A percentile compares a stretch with the other conserved stretches of the same genome.
Evolutionary conservation across 2,329 filamentous ascomycete genomes (phyloP).

Genomic region (Clathrospora elynae): DNA sequence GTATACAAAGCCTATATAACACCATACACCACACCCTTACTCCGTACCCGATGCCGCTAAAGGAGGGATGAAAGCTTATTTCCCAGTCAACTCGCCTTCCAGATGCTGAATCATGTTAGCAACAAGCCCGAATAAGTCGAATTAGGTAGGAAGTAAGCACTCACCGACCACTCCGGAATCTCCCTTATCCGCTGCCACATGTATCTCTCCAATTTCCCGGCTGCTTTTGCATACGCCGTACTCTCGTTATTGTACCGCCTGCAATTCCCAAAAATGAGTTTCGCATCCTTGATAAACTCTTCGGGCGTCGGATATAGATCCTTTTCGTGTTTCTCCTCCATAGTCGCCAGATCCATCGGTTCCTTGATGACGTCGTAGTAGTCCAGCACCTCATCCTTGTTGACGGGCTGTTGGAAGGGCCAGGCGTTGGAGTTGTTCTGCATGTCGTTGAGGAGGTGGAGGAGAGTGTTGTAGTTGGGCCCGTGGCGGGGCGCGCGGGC

Average conservation of each 20-base stretch:
- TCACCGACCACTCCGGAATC: constrained; percentile 79
- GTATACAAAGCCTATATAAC: constrained; percentile 6
- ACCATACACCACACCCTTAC: constrained; percentile 13
- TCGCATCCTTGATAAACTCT: constrained; percentile 88
- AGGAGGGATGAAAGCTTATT: constrained; percentile 28
- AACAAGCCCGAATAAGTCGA: not conserved
- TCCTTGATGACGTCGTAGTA: constrained; percentile 99
- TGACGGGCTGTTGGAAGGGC: constrained; percentile 94
- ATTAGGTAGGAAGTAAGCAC: constrained; percentile 14
- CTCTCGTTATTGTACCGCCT: constrained; percentile 95
- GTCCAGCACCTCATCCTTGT: constrained; percentile 94
- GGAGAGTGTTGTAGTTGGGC: constrained; percentile 91
- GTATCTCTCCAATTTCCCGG: constrained; percentile 88
- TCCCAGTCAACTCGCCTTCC: constrained; percentile 38
- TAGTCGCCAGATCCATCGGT: constrained; percentile 94
- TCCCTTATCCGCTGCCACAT: constrained; percentile 94
- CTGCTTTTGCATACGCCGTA: constrained; percentile 92
- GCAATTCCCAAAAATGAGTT: constrained; percentile 92
- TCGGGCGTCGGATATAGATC: constrained; percentile 90
- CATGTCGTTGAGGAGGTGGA: constrained; percentile 90
- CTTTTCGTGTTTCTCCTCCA: constrained; percentile 93
- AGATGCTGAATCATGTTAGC: constrained; percentile 31
- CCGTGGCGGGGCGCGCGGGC: constrained; percentile 93
- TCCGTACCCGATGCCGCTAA: constrained; percentile 26
- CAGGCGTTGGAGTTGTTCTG: constrained; percentile 92